phyloP scores from a whole-genome alignment of 2,329 filamentous ascomycete species.

The Scedosporium dehoogii region DNA sequence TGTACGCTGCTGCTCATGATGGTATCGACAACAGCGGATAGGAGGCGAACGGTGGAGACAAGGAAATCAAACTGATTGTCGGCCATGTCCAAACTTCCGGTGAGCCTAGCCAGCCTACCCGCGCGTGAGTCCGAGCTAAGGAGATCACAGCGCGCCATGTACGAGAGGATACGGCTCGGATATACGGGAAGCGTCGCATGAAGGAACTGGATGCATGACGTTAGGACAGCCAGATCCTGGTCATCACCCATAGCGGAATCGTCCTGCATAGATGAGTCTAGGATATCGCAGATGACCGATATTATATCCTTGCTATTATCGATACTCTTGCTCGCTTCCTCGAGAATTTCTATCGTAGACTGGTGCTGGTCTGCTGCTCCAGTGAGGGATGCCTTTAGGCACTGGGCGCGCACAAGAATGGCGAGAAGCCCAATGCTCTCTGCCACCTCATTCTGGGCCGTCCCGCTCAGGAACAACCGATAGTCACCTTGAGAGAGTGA shows the following conservation, averaged over 20 bases:
- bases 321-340: conserved; percentile 45
- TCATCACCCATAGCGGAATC: conserved; percentile 47
- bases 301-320: conserved; percentile 63
- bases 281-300: conserved; percentile 70
- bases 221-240: conserved; percentile 54
- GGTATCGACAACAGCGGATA: conserved; percentile 66
- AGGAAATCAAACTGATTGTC: conserved; percentile 70
- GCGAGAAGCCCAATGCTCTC: conserved; percentile 69
- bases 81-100: conserved; percentile 74
- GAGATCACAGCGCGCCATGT: conserved; percentile 71
- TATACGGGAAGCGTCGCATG: conserved; percentile 62
- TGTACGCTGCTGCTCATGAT: conserved; percentile 60
- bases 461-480: conserved; percentile 38
- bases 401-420: conserved; percentile 51
- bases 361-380: conserved; percentile 9
- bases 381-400: conserved; percentile 22
- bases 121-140: conserved; percentile 67
- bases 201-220: conserved; percentile 71
- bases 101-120: conserved; percentile 66
- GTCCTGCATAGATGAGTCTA: conserved; percentile 60
- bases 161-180: conserved; percentile 83
- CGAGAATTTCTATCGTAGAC: conserved; percentile 38
- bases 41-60: conserved; percentile 61
- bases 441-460: conserved; percentile 52
- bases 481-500: conserved; percentile 49